These are phyloP conservation scores for Gossypium bickii DNA, from an alignment of 345 rosid genomes.

Conservation along the genomic window DNA sequence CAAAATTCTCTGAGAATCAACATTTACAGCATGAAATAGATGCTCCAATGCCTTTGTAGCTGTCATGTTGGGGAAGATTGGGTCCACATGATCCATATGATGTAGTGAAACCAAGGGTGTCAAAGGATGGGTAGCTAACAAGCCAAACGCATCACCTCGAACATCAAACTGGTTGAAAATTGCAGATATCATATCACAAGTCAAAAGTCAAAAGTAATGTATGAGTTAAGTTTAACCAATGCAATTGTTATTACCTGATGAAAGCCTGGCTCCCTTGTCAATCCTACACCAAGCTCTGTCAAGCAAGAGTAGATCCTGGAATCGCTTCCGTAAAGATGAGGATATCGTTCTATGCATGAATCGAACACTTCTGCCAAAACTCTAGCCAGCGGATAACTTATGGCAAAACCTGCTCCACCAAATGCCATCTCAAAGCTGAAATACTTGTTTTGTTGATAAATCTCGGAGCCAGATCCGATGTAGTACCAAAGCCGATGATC, in stretches of 20 bases:
- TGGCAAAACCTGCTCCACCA: slow-evolving; percentile 79
- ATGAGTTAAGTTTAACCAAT: neutral
- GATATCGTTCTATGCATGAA: slow-evolving; percentile 75
- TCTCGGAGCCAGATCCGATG: slow-evolving; percentile 72
- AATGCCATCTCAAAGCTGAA: slow-evolving; percentile 69
- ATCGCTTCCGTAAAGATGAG: slow-evolving; percentile 84
- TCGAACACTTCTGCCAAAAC: slow-evolving; percentile 63
- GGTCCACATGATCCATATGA: slow-evolving; percentile 51
- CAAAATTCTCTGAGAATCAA: slow-evolving; percentile 63
- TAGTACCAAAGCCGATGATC: slow-evolving; percentile 74
- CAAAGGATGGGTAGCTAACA: slow-evolving; percentile 67
- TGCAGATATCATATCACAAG: neutral
- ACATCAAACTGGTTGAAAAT: slow-evolving; percentile 52
- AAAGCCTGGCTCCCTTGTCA: slow-evolving; percentile 78
- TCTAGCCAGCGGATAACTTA: slow-evolving; percentile 70
- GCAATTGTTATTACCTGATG: slow-evolving; percentile 59
- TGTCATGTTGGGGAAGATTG: slow-evolving; percentile 75
- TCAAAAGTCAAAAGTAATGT: neutral
- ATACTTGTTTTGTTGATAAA: slow-evolving; percentile 45
- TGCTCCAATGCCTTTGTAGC: slow-evolving; percentile 40
- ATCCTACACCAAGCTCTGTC: slow-evolving; percentile 72
- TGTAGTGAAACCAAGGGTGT: slow-evolving; percentile 76
- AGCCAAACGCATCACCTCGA: slow-evolving; percentile 64
- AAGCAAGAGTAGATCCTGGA: slow-evolving; percentile 64
- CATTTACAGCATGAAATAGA: slow-evolving; percentile 43